These are phyloP conservation scores for Ceratobasidium sp. DNA, from an alignment of 1,284 basidiomycete genomes.

Conservation along the genomic window DNA sequence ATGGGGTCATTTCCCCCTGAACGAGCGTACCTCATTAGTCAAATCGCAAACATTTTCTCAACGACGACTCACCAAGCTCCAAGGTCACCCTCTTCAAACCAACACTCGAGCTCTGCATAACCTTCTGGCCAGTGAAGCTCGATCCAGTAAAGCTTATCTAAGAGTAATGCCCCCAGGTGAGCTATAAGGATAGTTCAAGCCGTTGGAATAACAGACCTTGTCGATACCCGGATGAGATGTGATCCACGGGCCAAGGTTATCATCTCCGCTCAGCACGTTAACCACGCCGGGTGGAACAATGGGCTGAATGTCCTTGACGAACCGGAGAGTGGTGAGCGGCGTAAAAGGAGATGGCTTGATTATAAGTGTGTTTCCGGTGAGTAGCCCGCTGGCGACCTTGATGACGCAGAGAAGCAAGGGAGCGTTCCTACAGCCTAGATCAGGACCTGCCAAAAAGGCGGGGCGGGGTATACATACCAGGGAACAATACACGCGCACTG, in stretches of 20 bases:
- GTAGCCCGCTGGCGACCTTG: constrained; percentile 92
- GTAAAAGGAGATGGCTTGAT: constrained; percentile 95
- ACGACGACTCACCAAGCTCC: constrained; percentile 66
- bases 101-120: constrained; percentile 63
- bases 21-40: constrained; percentile 51
- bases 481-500: constrained; percentile 37
- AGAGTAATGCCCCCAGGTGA: constrained; percentile 41
- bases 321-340: constrained; percentile 83
- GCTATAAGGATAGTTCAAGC: background rate
- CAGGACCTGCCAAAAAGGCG: background rate
- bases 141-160: constrained; percentile 61
- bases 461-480: background rate
- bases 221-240: constrained; percentile 82
- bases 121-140: constrained; percentile 63
- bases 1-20: constrained; percentile 65
- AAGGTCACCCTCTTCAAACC: constrained; percentile 78
- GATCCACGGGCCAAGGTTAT: constrained; percentile 87
- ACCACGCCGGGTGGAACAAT: constrained; percentile 93
- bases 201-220: constrained; percentile 61
- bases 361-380: constrained; percentile 87
- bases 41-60: background rate
- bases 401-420: constrained; percentile 59
- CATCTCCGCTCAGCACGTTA: constrained; percentile 88
- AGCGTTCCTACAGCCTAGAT: constrained; percentile 20
- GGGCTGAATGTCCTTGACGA: constrained; percentile 54